Conservation (phyloP, 2,329 filamentous ascomycete genomes). For the Scedosporium aurantiacum region DNA sequence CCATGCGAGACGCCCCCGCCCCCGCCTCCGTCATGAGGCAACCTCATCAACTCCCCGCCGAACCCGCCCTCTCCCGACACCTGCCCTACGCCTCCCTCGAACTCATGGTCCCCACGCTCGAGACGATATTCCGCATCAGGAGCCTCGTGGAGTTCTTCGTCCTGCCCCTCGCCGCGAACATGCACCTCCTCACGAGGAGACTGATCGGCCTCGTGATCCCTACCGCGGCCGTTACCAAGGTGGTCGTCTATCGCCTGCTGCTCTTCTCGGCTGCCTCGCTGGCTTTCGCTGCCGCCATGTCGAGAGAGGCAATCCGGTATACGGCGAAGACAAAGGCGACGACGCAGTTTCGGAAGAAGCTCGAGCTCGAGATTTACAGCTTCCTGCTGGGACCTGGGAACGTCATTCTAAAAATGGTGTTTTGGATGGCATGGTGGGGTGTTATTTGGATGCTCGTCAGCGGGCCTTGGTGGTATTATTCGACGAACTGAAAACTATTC, state of each 20-base stretch:
- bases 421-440: slow-evolving; percentile 2
- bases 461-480: slow-evolving; percentile 1
- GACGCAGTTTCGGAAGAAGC: neutral
- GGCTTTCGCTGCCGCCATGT: neutral
- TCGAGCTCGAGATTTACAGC: slow-evolving; percentile 3
- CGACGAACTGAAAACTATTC: neutral
- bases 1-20: neutral
- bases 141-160: neutral
- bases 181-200: neutral
- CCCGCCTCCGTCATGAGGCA: neutral
- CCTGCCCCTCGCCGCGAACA: neutral
- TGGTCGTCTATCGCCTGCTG: neutral
- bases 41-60: neutral
- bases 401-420: neutral
- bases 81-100: neutral
- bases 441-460: neutral
- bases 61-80: neutral
- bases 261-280: neutral
- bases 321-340: neutral
- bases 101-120: neutral
- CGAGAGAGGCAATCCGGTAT: neutral
- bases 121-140: neutral
- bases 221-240: neutral
- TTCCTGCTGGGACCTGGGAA: slow-evolving; percentile 1
- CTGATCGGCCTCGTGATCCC: neutral